Base-by-base conservation (phyloP, 2,329 filamentous ascomycete genomes). In the Aspergillus sojae region DNA sequence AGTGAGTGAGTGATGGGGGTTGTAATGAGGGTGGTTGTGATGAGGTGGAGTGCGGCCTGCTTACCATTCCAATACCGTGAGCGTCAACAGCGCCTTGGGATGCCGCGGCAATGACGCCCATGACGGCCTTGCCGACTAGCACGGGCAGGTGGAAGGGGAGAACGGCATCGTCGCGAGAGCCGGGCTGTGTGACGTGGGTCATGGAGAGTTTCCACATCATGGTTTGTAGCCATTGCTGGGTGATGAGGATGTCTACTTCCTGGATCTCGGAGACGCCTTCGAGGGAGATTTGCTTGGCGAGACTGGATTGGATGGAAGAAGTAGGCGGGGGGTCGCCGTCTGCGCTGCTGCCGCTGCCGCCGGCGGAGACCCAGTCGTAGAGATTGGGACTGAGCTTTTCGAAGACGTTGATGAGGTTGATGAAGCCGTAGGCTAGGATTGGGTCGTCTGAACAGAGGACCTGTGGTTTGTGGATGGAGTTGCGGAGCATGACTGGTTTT, bases 131-230 rank as follows among this genome's bases (percentile, higher is more conserved):
- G 0, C 88, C 84, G 64, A 91, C 84, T 60, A 88, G 81, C 12
- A 89, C 82, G 1, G 89, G 86, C 60, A 89, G 89, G 61, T 87
- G 84, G 67, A 89, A 91, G 0, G 87, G 85, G 65, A 89, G 82
- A 54, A 86, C 84, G 58, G 83, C 83, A 62, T 90, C 85, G 7
- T 75, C 70, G 2, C 81, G 76, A 0, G 87, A 82, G 3, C 82
- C 82, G 36, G 85, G 87, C 36, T 87, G 89, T 23, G 90, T 81
- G 19, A 87, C 83, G 43, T 87, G 85, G 68, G 89, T 88, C 62
- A 91, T 89, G 5, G 88, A 89, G 2, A 89, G 83, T 69, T 90
- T 89, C 89, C 89, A 92, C 58, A 91, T 86, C 79, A 91, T 89
- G 0, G 89, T 84, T 48, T 88, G 83, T 1, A 92, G 81, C 89